Evolutionary conservation across 1,284 basidiomycete genomes (phyloP), one percentile per base, ranked within the genome.

Genomic region (Moesziomyces parantarcticus): DNA sequence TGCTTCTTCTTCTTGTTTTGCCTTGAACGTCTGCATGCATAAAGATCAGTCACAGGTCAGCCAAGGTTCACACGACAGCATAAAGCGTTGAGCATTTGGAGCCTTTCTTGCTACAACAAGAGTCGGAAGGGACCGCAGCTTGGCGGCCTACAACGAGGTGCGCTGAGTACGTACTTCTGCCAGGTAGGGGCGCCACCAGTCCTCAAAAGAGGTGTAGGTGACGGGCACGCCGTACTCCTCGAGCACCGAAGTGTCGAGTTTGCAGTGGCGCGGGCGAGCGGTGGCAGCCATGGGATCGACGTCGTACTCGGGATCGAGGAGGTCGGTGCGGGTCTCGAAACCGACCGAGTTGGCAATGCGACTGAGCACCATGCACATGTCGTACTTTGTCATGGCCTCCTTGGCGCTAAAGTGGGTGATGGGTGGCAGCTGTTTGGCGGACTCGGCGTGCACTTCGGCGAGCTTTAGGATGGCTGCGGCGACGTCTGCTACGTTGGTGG

Each of bases 401-500:
- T 84, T 80, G 11, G 86, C 85, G 22, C 84, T 79, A 73, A 86
- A 87, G 75, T 87, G 87, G 16, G 86, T 64, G 45, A 84, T 85
- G 2, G 69, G 61, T 8, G 81, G 81, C 9, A 73, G 43, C 0
- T 26, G n/a, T 18, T 55, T 51, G 22, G 60, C 46, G 1, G 52
- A 39, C 9, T 63, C 40, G 66, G 59, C 34, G 52, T 53, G 42
- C 4, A 73, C 51, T 21, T 58, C 79, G 58, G 65, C 34, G 14
- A 87, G 79, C 52, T 85, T 84, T 57, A 84, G 79, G 34, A 87
- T 75, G 5, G 85, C 84, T 6, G 81, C 76, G 8, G 85, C 86
- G 32, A 87, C 84, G 61, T 87, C 86, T 21, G 73, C 76, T 9
- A 87, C 86, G 59, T 84, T 85, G 14, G 87, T 87, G 2, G 87